Evolutionary conservation across 805 yeast species (phyloP).

Genomic region (Priceomyces medius): DNA sequence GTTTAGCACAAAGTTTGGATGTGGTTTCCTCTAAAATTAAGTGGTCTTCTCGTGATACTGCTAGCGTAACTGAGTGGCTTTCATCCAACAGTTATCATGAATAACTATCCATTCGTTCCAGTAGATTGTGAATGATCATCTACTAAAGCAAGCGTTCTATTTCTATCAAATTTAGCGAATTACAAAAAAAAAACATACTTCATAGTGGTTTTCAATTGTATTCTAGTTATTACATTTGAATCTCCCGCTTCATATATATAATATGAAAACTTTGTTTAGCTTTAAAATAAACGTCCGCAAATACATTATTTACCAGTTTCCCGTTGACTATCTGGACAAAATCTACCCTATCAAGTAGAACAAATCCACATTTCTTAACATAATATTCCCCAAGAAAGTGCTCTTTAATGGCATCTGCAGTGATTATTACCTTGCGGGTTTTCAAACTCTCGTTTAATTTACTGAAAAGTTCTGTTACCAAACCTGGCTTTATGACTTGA

Average conservation of each 20-base stretch:
- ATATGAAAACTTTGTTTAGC: conserved; percentile 43
- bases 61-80: conserved; percentile 50
- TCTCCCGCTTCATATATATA: conserved; percentile 25
- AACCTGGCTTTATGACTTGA: not conserved
- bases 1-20: conserved; percentile 65
- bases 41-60: conserved; percentile 59
- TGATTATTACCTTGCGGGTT: conserved; percentile 21
- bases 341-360: conserved; percentile 20
- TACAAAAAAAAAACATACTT: no score
- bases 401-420: conserved; percentile 47
- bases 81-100: conserved; percentile 29
- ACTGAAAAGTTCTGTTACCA: not conserved
- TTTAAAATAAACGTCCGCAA: conserved; percentile 37
- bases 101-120: conserved; percentile 9
- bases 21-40: conserved; percentile 52
- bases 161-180: no score
- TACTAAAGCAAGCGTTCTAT: no score
- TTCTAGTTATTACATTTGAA: not conserved
- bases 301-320: conserved; percentile 11
- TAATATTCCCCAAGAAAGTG: conserved; percentile 51
- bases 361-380: conserved; percentile 38
- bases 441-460: not conserved
- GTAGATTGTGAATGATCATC: not conserved
- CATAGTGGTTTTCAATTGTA: no score
- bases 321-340: conserved; percentile 15